Evolutionary conservation across 345 rosid species (phyloP), one percentile per base, ranked within the genome.

Genomic region (Euphorbia tirucalli): DNA sequence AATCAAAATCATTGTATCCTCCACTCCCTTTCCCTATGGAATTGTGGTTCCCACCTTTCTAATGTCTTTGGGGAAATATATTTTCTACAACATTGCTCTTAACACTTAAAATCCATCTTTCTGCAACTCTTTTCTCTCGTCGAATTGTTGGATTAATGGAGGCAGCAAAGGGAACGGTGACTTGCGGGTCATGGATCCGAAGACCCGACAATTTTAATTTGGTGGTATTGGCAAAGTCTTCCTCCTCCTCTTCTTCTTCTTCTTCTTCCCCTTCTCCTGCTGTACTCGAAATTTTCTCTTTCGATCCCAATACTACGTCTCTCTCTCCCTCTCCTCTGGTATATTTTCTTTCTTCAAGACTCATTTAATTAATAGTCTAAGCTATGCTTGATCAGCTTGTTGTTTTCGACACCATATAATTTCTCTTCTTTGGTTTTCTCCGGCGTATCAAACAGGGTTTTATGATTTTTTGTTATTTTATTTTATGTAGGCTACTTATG

Each of bases 141-240:
- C n/a, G 22, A 44, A 46, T 66, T 50, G 24, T 48, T 7, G 22
- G n/a, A n/a, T n/a, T n/a, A n/a, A 87, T 88, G 92, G 89, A 81
- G 79, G 66, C 78, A 80, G 79, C 46, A 56, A 72, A 78, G 25
- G 87, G 80, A 25, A 62, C 81, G 60, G 90, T 90, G 66, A 83
- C 87, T 54, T 90, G 92, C 69, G 95, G 96, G 67, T 87, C 98
- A 74, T 92, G 98, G 98, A 90, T 94, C 85, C 91, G 93, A 65
- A 84, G 92, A 48, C 92, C 95, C 57, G 97, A 87, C 83, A 90
- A 86, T 70, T 78, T 83, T 58, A 85, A 78, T 74, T 77, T 84
- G 73, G 95, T 83, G 28, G 83, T 92, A 39, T 70, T 94, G 79
- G 93, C 86, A 64, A 87, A 77, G 86, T 86, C 93, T 70, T 73